Evolutionary conservation across 2,329 filamentous ascomycete species (phyloP).

Genomic region (Ascochyta rabiei): DNA sequence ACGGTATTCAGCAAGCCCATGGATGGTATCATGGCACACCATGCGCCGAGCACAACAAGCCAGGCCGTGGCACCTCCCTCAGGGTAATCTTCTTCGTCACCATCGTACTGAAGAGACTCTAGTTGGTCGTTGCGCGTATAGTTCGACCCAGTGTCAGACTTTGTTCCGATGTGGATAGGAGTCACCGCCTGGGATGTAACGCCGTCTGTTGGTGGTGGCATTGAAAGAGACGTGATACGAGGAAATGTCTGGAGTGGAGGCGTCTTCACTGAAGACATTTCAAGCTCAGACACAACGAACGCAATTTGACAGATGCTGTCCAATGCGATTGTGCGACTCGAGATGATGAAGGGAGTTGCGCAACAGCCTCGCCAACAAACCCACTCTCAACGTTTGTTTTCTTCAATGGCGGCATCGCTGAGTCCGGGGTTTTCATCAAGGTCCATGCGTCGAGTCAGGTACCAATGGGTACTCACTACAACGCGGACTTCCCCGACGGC

Average conservation of each 20-base stretch:
- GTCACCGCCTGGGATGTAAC: neutral
- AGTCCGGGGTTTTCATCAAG: constrained; percentile 10
- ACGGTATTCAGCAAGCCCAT: constrained; percentile 52
- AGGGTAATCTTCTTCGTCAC: constrained; percentile 30
- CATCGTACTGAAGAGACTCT: constrained; percentile 6
- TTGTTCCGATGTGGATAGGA: neutral
- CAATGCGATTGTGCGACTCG: neutral
- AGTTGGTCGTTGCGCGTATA: neutral
- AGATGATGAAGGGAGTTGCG: neutral
- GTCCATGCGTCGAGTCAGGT: constrained; percentile 10
- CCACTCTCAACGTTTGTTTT: constrained; percentile 3
- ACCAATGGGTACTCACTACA: constrained; percentile 10
- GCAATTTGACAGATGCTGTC: neutral
- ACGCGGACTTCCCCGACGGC: constrained; percentile 18
- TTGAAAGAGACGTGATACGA: constrained; percentile 6
- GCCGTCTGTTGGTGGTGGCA: neutral
- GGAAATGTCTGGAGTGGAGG: too few species aligned
- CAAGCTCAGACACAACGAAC: neutral
- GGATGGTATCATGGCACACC: constrained; percentile 48
- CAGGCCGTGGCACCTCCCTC: constrained; percentile 53
- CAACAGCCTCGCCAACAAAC: neutral
- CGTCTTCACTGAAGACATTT: neutral
- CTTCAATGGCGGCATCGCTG: constrained; percentile 2
- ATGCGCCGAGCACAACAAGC: constrained; percentile 52
- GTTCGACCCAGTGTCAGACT: neutral